phyloP scores from a whole-genome alignment of 108 stramenopile genomes.

The Pseudonitzschia delicatissima region DNA sequence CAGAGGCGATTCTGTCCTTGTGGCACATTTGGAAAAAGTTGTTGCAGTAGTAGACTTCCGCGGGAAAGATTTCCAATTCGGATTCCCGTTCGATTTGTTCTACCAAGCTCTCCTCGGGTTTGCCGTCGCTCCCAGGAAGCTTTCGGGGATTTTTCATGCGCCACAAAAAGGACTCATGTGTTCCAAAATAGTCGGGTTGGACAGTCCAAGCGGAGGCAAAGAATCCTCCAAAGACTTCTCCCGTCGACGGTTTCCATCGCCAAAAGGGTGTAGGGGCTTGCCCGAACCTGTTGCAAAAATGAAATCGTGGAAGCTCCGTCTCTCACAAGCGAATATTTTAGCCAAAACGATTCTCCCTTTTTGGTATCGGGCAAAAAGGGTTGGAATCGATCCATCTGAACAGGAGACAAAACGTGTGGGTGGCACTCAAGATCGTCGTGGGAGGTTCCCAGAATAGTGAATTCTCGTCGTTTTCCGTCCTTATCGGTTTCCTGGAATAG shows the following conservation, averaged over 20 bases:
- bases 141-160: conserved; percentile 34
- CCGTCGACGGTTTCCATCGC: conserved; percentile 73
- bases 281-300: conserved; percentile 37
- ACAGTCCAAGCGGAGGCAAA: conserved; percentile 56
- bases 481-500: conserved; percentile 9
- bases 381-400: conserved; percentile 50
- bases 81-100: conserved; percentile 60
- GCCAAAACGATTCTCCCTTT: conserved; percentile 50
- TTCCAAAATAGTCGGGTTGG: conserved; percentile 48
- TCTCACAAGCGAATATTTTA: conserved; percentile 55
- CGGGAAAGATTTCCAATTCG: conserved; percentile 52
- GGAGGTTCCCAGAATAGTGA: conserved; percentile 50
- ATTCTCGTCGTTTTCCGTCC: conserved; percentile 1
- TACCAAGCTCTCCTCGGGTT: not conserved
- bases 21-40: conserved; percentile 48
- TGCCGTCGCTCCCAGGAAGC: not conserved
- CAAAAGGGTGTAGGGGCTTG: conserved; percentile 51
- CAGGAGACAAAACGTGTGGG: conserved; percentile 54
- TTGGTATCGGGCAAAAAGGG: conserved; percentile 38
- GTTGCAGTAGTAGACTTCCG: conserved; percentile 35
- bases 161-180: conserved; percentile 59
- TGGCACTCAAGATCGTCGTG: conserved; percentile 35
- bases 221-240: conserved; percentile 76
- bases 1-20: conserved; percentile 45
- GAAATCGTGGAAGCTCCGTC: conserved; percentile 52